Percentiles rank a stretch among this genome's conserved stretches.
phyloP scores from a whole-genome alignment of 768 basidiomycete genomes.

The Clavaria fumosa region DNA sequence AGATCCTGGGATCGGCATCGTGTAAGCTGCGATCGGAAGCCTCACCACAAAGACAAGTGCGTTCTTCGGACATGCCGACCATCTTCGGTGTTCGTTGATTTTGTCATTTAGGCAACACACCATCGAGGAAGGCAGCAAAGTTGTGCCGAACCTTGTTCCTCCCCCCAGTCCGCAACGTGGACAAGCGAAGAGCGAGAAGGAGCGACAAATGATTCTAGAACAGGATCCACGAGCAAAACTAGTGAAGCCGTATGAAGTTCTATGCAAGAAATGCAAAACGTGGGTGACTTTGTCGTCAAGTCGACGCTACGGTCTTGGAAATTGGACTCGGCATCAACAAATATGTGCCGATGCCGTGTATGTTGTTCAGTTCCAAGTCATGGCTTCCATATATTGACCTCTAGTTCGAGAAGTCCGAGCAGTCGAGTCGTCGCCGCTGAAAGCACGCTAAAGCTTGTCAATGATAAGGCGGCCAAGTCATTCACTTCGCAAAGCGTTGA shows the following conservation, averaged over 20 bases:
- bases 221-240: slow-evolving; percentile 36
- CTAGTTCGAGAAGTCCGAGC: slow-evolving; percentile 27
- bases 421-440: slow-evolving; percentile 47
- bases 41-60: slow-evolving; percentile 17
- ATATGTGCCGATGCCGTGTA: slow-evolving; percentile 32
- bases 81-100: slow-evolving; percentile 1
- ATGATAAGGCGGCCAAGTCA: slow-evolving; percentile 42
- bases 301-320: slow-evolving; percentile 26
- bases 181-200: slow-evolving; percentile 20
- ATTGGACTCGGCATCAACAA: slow-evolving; percentile 41
- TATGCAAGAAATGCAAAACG: slow-evolving; percentile 45
- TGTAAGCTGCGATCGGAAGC: slow-evolving; percentile 32
- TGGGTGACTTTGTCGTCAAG: slow-evolving; percentile 41
- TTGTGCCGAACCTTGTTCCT: slow-evolving; percentile 15
- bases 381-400: background rate
- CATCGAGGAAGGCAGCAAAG: slow-evolving; percentile 11
- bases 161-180: slow-evolving; percentile 13
- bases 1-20: slow-evolving; percentile 49
- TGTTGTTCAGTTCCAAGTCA: slow-evolving; percentile 10
- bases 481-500: slow-evolving; percentile 31
- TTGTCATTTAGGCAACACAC: background rate
- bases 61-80: slow-evolving; percentile 6
- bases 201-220: slow-evolving; percentile 37
- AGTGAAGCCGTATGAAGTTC: slow-evolving; percentile 33
- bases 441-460: slow-evolving; percentile 44